Evolutionary conservation across 1,284 basidiomycete genomes (phyloP).

Genomic region (Microbotryomycetes sp.): DNA sequence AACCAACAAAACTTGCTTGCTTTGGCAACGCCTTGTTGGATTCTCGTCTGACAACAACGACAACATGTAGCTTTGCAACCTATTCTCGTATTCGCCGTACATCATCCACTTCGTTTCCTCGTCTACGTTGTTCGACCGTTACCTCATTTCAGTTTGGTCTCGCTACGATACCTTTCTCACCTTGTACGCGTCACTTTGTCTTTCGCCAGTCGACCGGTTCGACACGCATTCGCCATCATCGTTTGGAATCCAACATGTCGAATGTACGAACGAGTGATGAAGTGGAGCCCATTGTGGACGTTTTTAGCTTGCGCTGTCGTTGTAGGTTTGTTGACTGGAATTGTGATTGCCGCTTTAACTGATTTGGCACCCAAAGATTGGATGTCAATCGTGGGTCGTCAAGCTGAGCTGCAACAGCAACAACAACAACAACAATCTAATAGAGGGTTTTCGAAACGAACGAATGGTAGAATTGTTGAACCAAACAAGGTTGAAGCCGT

Average conservation of each 20-base stretch:
- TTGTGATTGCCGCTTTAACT: background rate
- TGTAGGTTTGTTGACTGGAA: background rate
- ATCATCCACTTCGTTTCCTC: slow-evolving; percentile 25
- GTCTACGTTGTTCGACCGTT: background rate
- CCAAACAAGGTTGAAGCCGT: background rate
- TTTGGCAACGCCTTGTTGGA: no score
- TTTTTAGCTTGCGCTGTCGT: background rate
- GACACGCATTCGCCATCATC: background rate
- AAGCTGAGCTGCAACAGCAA: no score
- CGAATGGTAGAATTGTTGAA: background rate
- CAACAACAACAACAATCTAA: no score
- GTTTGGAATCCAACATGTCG: background rate
- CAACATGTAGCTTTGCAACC: slow-evolving; percentile 5
- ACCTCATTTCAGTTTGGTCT: background rate
- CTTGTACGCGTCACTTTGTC: no score
- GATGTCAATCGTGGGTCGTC: background rate
- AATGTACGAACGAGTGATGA: background rate
- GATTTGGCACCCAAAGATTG: background rate
- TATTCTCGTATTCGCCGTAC: slow-evolving; percentile 13
- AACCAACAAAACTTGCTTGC: background rate
- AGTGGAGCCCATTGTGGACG: background rate
- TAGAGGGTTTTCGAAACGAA: background rate
- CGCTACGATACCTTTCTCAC: no score
- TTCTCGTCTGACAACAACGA: background rate
- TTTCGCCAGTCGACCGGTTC: background rate